Conservation (phyloP, 257 asterid genomes). For the Scutellaria barbata region DNA sequence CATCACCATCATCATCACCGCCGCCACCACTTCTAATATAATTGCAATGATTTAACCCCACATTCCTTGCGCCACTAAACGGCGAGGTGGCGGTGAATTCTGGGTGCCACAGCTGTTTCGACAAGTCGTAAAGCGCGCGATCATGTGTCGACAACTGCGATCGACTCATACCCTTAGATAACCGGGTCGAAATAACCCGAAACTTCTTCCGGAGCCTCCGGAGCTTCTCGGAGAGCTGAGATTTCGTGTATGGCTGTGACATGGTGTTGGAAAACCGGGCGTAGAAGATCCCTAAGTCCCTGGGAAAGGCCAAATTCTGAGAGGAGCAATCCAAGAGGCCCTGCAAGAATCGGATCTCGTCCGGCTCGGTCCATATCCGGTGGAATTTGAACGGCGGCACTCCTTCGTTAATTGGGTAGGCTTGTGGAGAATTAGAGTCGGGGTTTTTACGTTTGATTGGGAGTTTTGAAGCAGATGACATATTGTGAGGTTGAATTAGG, state of each 20-base stretch:
- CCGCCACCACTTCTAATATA: constrained; percentile 3
- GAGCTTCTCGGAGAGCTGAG: constrained; percentile 86
- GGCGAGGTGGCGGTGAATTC: constrained; percentile 62
- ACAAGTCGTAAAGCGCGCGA: constrained; percentile 63
- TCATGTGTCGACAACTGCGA: constrained; percentile 66
- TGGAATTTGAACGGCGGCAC: constrained; percentile 78
- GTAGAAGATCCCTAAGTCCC: constrained; percentile 69
- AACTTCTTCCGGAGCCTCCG: constrained; percentile 81
- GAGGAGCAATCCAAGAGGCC: constrained; percentile 62
- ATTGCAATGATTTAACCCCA: constrained; percentile 22
- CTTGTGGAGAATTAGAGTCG: constrained; percentile 41
- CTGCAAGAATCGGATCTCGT: constrained; percentile 81
- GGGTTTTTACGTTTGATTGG: constrained; percentile 85
- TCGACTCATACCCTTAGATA: constrained; percentile 56
- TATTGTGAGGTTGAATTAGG: constrained; percentile 39
- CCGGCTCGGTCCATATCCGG: constrained; percentile 88
- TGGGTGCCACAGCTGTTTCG: constrained; percentile 73
- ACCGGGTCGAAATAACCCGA: constrained; percentile 61
- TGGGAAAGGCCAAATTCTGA: constrained; percentile 60
- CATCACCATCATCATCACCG: not conserved
- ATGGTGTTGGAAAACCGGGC: constrained; percentile 70
- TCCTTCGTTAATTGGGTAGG: constrained; percentile 29
- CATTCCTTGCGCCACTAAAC: constrained; percentile 50
- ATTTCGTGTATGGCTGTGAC: constrained; percentile 82
- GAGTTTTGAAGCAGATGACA: constrained; percentile 60